These are phyloP conservation scores for Fusarium sp. DNA, from an alignment of 2,329 filamentous ascomycete species.

Conservation along the genomic window DNA sequence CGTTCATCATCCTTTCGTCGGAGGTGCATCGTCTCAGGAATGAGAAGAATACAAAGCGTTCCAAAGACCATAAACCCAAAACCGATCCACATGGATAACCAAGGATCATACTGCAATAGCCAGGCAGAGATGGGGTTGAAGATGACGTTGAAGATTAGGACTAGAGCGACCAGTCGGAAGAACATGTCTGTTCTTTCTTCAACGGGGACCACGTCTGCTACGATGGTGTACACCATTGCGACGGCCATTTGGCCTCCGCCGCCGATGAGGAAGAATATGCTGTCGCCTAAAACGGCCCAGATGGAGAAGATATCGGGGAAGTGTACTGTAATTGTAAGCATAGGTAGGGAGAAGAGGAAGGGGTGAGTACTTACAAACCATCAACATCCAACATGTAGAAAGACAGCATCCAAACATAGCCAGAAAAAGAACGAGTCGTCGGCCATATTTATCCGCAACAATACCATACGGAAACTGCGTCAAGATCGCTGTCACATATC, in stretches of 20 bases:
- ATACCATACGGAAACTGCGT: conserved; percentile 60
- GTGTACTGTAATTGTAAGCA: no score
- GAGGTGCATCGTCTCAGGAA: conserved; percentile 59
- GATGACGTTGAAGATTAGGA: conserved; percentile 53
- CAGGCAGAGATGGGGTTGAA: conserved; percentile 55
- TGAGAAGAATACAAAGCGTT: conserved; percentile 46
- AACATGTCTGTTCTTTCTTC: conserved; percentile 54
- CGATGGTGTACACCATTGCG: conserved; percentile 59
- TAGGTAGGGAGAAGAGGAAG: no score
- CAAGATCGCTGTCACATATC: conserved; percentile 50
- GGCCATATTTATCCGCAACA: conserved; percentile 60
- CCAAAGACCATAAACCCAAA: conserved; percentile 47
- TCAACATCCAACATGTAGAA: conserved; percentile 45
- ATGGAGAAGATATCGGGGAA: conserved; percentile 54
- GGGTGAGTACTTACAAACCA: conserved; percentile 49
- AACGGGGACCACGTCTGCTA: conserved; percentile 57
- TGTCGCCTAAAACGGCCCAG: conserved; percentile 52
- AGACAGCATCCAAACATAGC: conserved; percentile 49
- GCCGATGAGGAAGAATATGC: conserved; percentile 54
- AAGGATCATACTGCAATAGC: conserved; percentile 54
- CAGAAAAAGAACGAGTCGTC: conserved; percentile 55
- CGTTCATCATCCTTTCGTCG: conserved; percentile 44
- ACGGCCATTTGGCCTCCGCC: conserved; percentile 53
- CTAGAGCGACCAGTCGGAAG: conserved; percentile 53
- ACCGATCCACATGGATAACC: conserved; percentile 54